phyloP scores from a whole-genome alignment of 257 asterid species.

The Rubia yunnanensis region DNA sequence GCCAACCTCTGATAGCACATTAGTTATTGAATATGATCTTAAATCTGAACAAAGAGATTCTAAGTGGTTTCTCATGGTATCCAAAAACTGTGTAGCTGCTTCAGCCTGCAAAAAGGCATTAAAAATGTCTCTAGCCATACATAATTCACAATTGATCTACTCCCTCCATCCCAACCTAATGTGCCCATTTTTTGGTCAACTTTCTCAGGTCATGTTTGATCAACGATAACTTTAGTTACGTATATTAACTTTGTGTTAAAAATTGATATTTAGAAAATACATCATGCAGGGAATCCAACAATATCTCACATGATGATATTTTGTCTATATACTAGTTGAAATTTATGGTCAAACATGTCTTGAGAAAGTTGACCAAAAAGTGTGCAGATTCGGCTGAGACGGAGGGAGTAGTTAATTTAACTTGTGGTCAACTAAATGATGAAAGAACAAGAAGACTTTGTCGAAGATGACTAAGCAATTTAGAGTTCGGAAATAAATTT shows the following conservation, averaged over 20 bases:
- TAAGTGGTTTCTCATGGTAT: conserved; percentile 46
- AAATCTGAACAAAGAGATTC: conserved; percentile 77
- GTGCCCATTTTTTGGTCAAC: too few species aligned
- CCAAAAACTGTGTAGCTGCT: conserved; percentile 60
- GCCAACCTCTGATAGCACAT: conserved; percentile 63
- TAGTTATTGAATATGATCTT: conserved; percentile 77
- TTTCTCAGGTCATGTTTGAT: too few species aligned
- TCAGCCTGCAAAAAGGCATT: conserved; percentile 43
- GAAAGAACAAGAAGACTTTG: neutral
- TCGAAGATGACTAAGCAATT: neutral
- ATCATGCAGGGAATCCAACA: too few species aligned
- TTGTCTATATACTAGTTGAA: too few species aligned
- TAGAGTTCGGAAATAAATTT: neutral
- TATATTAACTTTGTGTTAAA: too few species aligned
- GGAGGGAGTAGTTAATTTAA: neutral
- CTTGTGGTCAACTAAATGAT: neutral
- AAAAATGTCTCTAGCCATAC: neutral
- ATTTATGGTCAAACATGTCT: too few species aligned
- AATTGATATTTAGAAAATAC: too few species aligned
- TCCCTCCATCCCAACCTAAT: too few species aligned
- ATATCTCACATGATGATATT: too few species aligned
- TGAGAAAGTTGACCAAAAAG: too few species aligned
- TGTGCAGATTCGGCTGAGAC: too few species aligned
- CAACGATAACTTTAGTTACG: too few species aligned
- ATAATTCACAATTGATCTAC: neutral